Evolutionary conservation across 148 eudicot species (phyloP).

Genomic region (Drosera capensis): DNA sequence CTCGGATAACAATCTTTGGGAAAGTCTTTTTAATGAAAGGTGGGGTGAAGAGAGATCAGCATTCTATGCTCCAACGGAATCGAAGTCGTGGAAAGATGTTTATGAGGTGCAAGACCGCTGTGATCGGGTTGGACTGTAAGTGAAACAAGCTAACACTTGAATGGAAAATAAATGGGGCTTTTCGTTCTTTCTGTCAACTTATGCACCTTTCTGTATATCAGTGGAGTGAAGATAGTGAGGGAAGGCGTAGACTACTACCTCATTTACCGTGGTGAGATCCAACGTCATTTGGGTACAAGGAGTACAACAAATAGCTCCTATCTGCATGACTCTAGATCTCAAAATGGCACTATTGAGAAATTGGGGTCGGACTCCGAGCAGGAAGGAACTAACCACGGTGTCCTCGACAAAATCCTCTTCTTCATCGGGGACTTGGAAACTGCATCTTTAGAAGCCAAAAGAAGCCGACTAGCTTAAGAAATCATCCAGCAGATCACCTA

Average conservation of each 20-base stretch:
- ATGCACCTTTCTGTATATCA: constrained; percentile 7
- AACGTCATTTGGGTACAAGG: constrained; percentile 56
- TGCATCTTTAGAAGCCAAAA: constrained; percentile 50
- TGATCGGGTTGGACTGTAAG: constrained; percentile 82
- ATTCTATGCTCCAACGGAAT: constrained; percentile 34
- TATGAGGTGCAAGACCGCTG: constrained; percentile 75
- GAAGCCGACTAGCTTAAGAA: constrained; percentile 24
- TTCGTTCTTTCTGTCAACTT: neutral
- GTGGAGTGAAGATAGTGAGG: constrained; percentile 63
- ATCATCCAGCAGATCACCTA: neutral
- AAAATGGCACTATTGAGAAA: constrained; percentile 8
- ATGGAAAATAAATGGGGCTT: neutral
- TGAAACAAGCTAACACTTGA: neutral
- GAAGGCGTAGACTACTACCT: constrained; percentile 68
- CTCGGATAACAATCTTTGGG: constrained; percentile 60
- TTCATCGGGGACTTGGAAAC: constrained; percentile 77
- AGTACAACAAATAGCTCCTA: constrained; percentile 5
- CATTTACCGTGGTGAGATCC: constrained; percentile 54
- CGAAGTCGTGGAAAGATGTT: constrained; percentile 64
- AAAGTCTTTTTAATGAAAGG: constrained; percentile 41
- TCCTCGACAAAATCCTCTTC: constrained; percentile 63
- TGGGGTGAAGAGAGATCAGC: constrained; percentile 57
- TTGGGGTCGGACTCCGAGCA: constrained; percentile 6
- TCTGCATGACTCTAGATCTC: constrained; percentile 6
- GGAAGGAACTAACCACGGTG: constrained; percentile 17